Conservation (phyloP, 2,329 filamentous ascomycete genomes). For the Monosporascus ibericus region DNA sequence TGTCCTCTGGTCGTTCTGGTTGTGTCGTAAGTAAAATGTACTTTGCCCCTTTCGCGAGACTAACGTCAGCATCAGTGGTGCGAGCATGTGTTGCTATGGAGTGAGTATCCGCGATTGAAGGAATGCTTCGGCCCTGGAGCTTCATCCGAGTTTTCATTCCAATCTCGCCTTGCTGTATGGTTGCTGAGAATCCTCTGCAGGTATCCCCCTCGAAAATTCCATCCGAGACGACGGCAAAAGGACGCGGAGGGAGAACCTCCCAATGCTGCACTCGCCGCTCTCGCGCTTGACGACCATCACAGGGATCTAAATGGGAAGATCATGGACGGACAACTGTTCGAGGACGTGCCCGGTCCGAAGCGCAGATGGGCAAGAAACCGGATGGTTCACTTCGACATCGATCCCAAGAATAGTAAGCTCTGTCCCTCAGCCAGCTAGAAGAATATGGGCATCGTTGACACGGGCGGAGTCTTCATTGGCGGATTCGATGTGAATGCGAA, state of each 20-base stretch:
- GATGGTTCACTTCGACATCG: constrained; percentile 18
- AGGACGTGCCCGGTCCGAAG: constrained; percentile 6
- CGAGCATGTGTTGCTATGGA: constrained; percentile 15
- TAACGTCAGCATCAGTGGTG: constrained; percentile 10
- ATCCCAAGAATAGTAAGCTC: constrained; percentile 14
- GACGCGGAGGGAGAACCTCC: background rate
- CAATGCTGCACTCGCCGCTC: background rate
- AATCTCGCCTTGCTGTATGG: background rate
- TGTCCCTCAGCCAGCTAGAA: background rate
- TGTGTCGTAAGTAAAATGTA: constrained; percentile 13
- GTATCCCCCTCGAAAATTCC: constrained; percentile 18
- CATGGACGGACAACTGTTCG: constrained; percentile 11
- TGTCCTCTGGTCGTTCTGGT: constrained; percentile 19
- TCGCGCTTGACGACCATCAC: too few species aligned
- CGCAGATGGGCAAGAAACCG: constrained; percentile 11
- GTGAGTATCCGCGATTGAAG: constrained; percentile 5
- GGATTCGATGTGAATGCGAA: constrained; percentile 4
- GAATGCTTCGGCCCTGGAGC: too few species aligned
- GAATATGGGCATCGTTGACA: background rate
- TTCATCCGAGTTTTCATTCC: background rate
- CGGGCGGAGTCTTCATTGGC: constrained; percentile 10
- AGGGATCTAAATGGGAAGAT: constrained; percentile 3
- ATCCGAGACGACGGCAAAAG: constrained; percentile 7
- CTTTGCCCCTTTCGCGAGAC: background rate
- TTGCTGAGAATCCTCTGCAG: constrained; percentile 9